Conservation (phyloP, 352 stramenopile genomes). For the Phytophthora hybrid region DNA sequence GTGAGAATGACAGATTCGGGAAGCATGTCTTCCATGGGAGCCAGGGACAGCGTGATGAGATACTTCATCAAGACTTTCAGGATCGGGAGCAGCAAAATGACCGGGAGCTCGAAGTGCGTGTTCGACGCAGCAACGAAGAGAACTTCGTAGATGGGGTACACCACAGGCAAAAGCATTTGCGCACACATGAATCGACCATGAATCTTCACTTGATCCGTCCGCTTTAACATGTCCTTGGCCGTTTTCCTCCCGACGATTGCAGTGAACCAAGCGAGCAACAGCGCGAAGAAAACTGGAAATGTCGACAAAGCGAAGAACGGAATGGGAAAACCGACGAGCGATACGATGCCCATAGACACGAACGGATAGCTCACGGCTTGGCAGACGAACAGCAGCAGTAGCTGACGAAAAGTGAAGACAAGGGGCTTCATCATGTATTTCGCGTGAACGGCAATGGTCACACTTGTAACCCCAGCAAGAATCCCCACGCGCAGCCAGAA, state of each 20-base stretch:
- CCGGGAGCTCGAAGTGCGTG: conserved; percentile 19
- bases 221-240: conserved; percentile 5
- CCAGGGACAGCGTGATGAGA: conserved; percentile 2
- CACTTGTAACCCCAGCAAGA: conserved; percentile 18
- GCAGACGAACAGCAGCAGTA: conserved; percentile 11
- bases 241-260: conserved; percentile 8
- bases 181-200: conserved; percentile 13
- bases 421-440: conserved; percentile 8
- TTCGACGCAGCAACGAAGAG: conserved; percentile 6
- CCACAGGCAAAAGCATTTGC: conserved; percentile 25
- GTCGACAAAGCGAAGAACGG: conserved; percentile 28
- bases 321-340: conserved; percentile 21
- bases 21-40: conserved; percentile 16
- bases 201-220: conserved; percentile 1
- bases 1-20: conserved; percentile 22
- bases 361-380: conserved; percentile 16
- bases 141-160: conserved; percentile 34
- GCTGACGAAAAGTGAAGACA: neutral
- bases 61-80: conserved; percentile 31
- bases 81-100: conserved; percentile 23
- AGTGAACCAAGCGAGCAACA: conserved; percentile 13
- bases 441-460: neutral
- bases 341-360: conserved; percentile 20
- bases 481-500: conserved; percentile 34
- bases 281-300: conserved; percentile 22